These are phyloP conservation scores for Sporothrix sp. DNA, from an alignment of 2,329 filamentous ascomycete species.

Conservation along the genomic window DNA sequence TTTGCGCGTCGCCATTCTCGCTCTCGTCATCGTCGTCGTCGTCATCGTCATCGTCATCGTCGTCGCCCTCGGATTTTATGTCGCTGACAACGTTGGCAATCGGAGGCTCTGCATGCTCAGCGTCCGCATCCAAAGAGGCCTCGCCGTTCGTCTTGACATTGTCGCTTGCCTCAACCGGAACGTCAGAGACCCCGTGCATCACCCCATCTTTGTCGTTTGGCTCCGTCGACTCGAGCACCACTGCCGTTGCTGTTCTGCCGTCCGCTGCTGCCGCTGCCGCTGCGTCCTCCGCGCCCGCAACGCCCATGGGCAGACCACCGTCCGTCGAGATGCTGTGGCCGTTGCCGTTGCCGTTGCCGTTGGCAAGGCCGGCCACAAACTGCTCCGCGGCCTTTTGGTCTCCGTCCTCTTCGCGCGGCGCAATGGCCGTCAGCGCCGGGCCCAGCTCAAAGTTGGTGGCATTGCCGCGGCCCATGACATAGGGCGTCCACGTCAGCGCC, in stretches of 20 bases:
- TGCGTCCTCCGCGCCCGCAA: not conserved
- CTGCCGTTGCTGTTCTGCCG: not conserved
- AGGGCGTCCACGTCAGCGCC: constrained; percentile 87
- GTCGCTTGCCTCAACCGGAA: no score
- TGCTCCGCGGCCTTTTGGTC: constrained; percentile 29
- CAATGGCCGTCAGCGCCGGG: constrained; percentile 73
- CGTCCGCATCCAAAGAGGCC: not conserved
- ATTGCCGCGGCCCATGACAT: constrained; percentile 85
- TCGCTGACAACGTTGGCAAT: not conserved
- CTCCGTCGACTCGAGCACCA: constrained; percentile 19
- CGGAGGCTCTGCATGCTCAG: not conserved
- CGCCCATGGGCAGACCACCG: not conserved
- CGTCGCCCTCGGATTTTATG: not conserved
- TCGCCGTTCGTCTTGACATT: constrained; percentile 1
- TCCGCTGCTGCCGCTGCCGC: not conserved
- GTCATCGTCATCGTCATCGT: not conserved
- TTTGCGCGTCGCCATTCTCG: no score
- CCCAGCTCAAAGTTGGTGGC: constrained; percentile 75
- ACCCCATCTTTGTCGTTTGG: constrained; percentile 14
- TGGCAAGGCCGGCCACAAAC: constrained; percentile 22
- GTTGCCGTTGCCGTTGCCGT: constrained; percentile 1
- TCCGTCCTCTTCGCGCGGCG: constrained; percentile 69
- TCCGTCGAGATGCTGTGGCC: constrained; percentile 1
- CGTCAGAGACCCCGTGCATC: no score
- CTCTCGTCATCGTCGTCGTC: not conserved